Conservation (phyloP, 768 basidiomycete genomes). For the Chalciporus piperatus region DNA sequence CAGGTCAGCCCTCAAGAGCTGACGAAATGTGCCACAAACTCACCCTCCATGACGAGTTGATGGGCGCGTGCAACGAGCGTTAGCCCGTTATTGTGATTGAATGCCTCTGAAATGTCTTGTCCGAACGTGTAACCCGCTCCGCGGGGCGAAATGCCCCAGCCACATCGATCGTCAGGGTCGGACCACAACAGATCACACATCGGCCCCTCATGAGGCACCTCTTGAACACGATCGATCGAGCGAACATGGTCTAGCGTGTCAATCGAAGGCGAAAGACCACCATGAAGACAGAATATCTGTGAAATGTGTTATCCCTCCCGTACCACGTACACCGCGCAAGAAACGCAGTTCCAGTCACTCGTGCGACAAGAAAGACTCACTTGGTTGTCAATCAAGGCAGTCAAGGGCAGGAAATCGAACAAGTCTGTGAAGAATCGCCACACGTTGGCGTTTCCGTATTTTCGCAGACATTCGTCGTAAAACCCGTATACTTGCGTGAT, state of each 20-base stretch:
- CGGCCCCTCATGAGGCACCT: slow-evolving; percentile 98
- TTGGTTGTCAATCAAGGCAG: slow-evolving; percentile 98
- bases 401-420: slow-evolving; percentile 96
- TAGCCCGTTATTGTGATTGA: slow-evolving; percentile 98
- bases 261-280: slow-evolving; percentile 96
- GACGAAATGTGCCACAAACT: slow-evolving; percentile 24
- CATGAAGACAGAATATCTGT: slow-evolving; percentile 98
- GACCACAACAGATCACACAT: slow-evolving; percentile 99
- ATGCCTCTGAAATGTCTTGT: slow-evolving; percentile 98
- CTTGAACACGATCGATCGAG: slow-evolving; percentile 97
- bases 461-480: slow-evolving; percentile 98
- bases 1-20: slow-evolving; percentile 3
- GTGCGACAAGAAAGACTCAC: slow-evolving; percentile 49
- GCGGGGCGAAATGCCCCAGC: slow-evolving; percentile 98
- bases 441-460: slow-evolving; percentile 99
- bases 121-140: slow-evolving; percentile 99
- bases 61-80: slow-evolving; percentile 94
- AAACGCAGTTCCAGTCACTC: background rate
- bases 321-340: background rate
- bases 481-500: slow-evolving; percentile 99
- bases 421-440: slow-evolving; percentile 99
- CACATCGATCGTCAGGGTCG: slow-evolving; percentile 98
- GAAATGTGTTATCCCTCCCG: background rate
- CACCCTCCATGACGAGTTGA: slow-evolving; percentile 96
- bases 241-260: slow-evolving; percentile 99